Percentiles rank a stretch among this genome's conserved stretches.
These are phyloP conservation scores for Cerioporus squamosus DNA, from an alignment of 1,284 basidiomycete genomes.

Conservation along the genomic window DNA sequence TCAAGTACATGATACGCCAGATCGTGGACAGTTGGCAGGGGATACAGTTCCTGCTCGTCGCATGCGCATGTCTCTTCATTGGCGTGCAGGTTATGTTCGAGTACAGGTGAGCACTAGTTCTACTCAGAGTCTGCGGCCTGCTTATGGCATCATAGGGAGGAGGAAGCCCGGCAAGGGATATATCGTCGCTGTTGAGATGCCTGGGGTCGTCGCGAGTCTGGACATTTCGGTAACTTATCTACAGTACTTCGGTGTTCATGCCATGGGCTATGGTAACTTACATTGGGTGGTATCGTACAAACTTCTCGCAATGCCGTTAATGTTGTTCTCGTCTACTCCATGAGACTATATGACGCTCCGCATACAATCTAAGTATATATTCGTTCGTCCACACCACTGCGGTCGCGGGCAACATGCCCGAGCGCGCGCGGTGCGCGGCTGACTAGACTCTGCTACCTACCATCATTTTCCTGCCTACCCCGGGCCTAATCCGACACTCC, in stretches of 20 bases:
- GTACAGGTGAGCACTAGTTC: constrained; percentile 62
- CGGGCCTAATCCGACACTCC: neutral
- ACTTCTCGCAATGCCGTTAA: too few relatives aligned
- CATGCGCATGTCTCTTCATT: constrained; percentile 76
- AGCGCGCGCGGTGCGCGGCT: too few relatives aligned
- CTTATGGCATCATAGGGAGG: constrained; percentile 32
- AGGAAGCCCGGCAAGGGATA: constrained; percentile 51
- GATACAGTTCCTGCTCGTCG: constrained; percentile 69
- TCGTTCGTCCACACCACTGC: too few relatives aligned
- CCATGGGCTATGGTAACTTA: too few relatives aligned
- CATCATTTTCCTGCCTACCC: neutral
- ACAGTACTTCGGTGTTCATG: too few relatives aligned
- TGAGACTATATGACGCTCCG: too few relatives aligned
- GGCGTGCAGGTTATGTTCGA: constrained; percentile 95
- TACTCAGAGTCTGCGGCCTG: neutral
- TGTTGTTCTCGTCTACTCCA: too few relatives aligned
- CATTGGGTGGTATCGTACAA: too few relatives aligned
- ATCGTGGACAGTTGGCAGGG: constrained; percentile 73
- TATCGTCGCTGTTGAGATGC: constrained; percentile 56
- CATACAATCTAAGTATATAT: too few relatives aligned
- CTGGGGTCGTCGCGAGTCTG: too few relatives aligned
- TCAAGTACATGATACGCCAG: constrained; percentile 69
- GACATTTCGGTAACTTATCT: too few relatives aligned
- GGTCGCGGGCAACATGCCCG: too few relatives aligned
- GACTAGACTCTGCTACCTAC: neutral